Base-by-base conservation (phyloP, 2,329 filamentous ascomycete genomes). In the Cladosporium sp. region DNA sequence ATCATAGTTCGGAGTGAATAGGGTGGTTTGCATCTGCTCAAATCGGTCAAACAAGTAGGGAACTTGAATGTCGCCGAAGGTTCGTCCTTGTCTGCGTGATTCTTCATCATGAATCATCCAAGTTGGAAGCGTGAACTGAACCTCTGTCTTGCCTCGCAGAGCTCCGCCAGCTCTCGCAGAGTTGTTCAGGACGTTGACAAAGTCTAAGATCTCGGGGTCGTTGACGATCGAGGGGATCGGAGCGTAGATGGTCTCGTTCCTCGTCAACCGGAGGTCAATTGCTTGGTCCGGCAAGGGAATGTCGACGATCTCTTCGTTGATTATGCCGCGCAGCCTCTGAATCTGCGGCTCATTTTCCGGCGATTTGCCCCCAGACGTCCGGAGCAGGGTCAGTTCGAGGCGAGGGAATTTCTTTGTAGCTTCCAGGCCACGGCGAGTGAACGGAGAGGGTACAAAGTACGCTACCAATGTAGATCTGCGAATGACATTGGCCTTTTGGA, bases 1-100 rank as follows among this genome's bases (percentile, higher is more conserved):
- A 4, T 44, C 11, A 2, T n/a, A 3, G 41, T 55, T 28, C 35
- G 58, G 52, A 4, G 22, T 34, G 42, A 63, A 61, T 13, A 53
- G 35, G 1, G 58, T 41, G 33, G 31, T 54, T 40, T 62, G 58
- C 5, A 54, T 54, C 34, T 63, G 60, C 57, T 65, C 63, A 34
- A 66, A 61, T 9, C 61, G 55, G 19, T 64, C 63, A 32, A 65
- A 58, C 7, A 63, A 19, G 46, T 67, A 66, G 13, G 49, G 48
- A 13, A 61, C 49, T 2, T 56, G 19, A 5, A 54, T 28, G 28
- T 57, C 56, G 4, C 7, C 7, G 22, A 18, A 8, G 42, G 43
- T 16, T 33, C 13, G 33, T 38, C 34, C 31, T 42, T 28, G 33
- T 35, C 32, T 41, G 10, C 11, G 22, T 18, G 19, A 11, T 11